Evolutionary conservation across 2,329 filamentous ascomycete genomes (phyloP), one percentile per base, ranked within the genome.

Genomic region (Sclerotiophoma versabilis): DNA sequence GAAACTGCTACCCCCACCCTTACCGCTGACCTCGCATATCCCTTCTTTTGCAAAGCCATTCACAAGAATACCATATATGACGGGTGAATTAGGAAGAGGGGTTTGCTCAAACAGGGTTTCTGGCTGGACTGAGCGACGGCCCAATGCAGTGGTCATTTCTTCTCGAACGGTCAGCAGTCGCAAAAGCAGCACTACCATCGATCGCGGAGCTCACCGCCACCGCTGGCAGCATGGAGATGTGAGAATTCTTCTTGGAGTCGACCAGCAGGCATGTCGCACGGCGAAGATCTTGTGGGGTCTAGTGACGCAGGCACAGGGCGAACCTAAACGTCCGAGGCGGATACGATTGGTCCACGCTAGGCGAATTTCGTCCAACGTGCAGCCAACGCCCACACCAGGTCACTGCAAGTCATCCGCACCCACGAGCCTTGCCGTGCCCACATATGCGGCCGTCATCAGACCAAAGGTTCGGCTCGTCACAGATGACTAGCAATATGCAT

Each of bases 231-330:
- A 51, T 46, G 30, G 39, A 19, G 23, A 56, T 43, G 44, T 43
- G 41, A 50, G 42, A 51, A 50, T 56, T 56, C 53, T 47, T 51
- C 42, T 44, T 56, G 26, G 29, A 47, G 42, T 36, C 47, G 47
- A 50, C 42, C 36, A 43, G 36, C 41, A 50, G 46, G 47, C 46
- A 50, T 50, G 53, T 56, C 29, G 34, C 27, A 56, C 53, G 39
- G 27, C n/a, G 29, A 22, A 39, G 37, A 56, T 41, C 42, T 41
- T 47, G 52, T 43, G 46, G 34, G 36, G 46, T 54, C 51, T 20
- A 51, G 53, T 50, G 47, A 56, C 47, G 47, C 53, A 55, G 47
- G 47, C 42, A 56, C 53, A 47, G 47, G 41, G 47, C 46, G 46
- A 49, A 38, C 25, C 45, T 33, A 39, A 49, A 48, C 26, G 41